Percentiles rank a stretch among this genome's conserved stretches.
Conservation (phyloP, 2,329 filamentous ascomycete species). For the Davidsoniella neocaledoniae region DNA sequence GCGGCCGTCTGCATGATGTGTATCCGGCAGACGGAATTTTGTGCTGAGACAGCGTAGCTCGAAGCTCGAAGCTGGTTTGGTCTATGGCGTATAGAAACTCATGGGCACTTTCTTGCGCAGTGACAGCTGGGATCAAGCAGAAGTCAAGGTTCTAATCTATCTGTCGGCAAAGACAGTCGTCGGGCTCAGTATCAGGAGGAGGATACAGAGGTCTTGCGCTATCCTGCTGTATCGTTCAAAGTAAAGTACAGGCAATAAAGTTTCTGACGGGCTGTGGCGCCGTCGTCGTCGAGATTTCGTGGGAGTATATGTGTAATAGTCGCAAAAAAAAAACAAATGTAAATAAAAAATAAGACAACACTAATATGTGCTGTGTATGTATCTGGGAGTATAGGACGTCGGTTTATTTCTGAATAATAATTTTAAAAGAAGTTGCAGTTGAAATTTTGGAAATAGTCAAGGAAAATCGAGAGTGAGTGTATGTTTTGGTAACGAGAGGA, state of each 20-base stretch:
- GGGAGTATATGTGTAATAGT: not conserved
- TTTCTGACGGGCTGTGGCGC: not conserved
- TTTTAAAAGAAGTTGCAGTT: too few relatives aligned
- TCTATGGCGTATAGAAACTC: slow-evolving; percentile 2
- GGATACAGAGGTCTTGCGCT: too few relatives aligned
- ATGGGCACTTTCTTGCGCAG: slow-evolving; percentile 1
- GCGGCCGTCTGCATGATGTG: not conserved
- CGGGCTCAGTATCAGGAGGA: too few relatives aligned
- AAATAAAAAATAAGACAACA: not conserved
- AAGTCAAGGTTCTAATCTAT: not conserved
- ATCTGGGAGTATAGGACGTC: too few relatives aligned
- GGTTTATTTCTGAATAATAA: too few relatives aligned
- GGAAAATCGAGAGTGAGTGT: not conserved
- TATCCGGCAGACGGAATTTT: not conserved
- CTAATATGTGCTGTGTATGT: too few relatives aligned
- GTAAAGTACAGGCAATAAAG: not conserved
- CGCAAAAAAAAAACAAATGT: not conserved
- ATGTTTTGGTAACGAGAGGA: too few relatives aligned
- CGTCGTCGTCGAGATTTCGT: not conserved
- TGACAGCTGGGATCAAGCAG: not conserved
- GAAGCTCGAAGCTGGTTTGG: slow-evolving; percentile 6
- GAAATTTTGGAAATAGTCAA: not conserved
- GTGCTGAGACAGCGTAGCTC: slow-evolving; percentile 3
- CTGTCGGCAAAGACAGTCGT: too few relatives aligned
- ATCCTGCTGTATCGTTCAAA: too few relatives aligned